These are phyloP conservation scores for Colletotrichum destructivum DNA, from an alignment of 2,329 filamentous ascomycete genomes.

Conservation along the genomic window DNA sequence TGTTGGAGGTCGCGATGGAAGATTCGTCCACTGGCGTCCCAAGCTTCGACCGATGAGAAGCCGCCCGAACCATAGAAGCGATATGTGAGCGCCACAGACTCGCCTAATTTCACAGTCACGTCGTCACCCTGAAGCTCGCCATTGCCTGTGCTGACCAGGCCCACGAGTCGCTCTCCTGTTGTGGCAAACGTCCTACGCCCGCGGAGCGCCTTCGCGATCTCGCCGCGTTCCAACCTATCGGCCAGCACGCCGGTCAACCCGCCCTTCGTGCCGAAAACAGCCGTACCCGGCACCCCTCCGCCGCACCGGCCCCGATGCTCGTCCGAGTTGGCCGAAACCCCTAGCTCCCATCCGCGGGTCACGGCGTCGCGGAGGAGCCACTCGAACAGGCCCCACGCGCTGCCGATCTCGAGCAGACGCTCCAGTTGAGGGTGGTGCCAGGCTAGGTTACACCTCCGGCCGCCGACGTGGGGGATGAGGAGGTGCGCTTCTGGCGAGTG, in stretches of 20 bases:
- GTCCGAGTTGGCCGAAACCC: constrained; percentile 54
- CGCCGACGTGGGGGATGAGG: constrained; percentile 55
- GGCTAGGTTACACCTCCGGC: constrained; percentile 51
- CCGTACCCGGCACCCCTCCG: constrained; percentile 53
- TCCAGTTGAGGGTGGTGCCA: constrained; percentile 56
- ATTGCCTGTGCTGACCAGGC: constrained; percentile 42
- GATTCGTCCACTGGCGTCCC: constrained; percentile 48
- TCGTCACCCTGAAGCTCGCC: constrained; percentile 49
- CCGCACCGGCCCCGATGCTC: constrained; percentile 55
- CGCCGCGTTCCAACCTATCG: constrained; percentile 33
- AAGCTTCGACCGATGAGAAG: constrained; percentile 49
- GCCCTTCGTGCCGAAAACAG: constrained; percentile 52
- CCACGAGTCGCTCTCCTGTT: constrained; percentile 50
- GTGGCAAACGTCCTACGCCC: constrained; percentile 51
- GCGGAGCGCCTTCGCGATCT: constrained; percentile 45
- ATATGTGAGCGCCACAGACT: constrained; percentile 44
- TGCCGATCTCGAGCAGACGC: constrained; percentile 53
- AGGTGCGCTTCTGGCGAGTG: constrained; percentile 50
- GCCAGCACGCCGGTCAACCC: constrained; percentile 49
- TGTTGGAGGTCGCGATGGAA: constrained; percentile 46
- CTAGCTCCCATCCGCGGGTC: constrained; percentile 51
- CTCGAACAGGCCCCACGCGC: constrained; percentile 54
- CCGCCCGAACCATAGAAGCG: constrained; percentile 47
- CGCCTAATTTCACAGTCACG: constrained; percentile 15
- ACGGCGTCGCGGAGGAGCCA: constrained; percentile 53